Evolutionary conservation across 257 asterid species (phyloP).

Genomic region (Thymus quinquecostatus): DNA sequence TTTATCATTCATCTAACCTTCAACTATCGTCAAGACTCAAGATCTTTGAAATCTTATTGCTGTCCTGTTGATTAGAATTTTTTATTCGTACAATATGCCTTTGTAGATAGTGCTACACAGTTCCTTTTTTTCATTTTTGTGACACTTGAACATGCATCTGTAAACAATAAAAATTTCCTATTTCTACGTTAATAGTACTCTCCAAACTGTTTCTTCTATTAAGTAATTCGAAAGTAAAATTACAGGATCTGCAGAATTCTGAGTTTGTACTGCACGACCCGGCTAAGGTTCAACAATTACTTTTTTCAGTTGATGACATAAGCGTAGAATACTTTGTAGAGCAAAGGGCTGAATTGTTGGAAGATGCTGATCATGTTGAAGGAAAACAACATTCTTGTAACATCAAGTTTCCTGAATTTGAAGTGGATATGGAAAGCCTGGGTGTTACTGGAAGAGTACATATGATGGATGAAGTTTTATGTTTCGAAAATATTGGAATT

Average conservation of each 20-base stretch:
- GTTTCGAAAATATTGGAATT: slow-evolving; percentile 51
- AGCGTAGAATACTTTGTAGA: slow-evolving; percentile 44
- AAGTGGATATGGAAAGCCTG: slow-evolving; percentile 60
- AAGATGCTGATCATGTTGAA: slow-evolving; percentile 53
- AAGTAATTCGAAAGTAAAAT: slow-evolving; percentile 31
- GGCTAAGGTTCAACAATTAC: slow-evolving; percentile 52
- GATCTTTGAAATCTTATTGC: slow-evolving; percentile 15
- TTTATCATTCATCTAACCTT: slow-evolving; percentile 12
- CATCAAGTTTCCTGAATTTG: slow-evolving; percentile 62
- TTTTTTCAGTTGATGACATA: slow-evolving; percentile 65
- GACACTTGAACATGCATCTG: too few relatives aligned
- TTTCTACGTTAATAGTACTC: slow-evolving; percentile 13
- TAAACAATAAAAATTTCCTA: not conserved
- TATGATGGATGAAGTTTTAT: slow-evolving; percentile 46
- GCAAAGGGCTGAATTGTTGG: slow-evolving; percentile 48
- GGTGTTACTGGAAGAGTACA: slow-evolving; percentile 41
- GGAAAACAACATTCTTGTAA: slow-evolving; percentile 39
- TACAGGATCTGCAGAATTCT: slow-evolving; percentile 62
- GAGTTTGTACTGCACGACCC: slow-evolving; percentile 51
- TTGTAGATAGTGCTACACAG: not conserved
- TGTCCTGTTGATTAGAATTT: slow-evolving; percentile 8
- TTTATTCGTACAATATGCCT: slow-evolving; percentile 1
- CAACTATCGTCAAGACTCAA: slow-evolving; percentile 17
- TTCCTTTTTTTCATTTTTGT: too few relatives aligned
- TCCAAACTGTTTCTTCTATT: not conserved